phyloP scores from a whole-genome alignment of 306 rosid species.

The Vigna mungo region DNA sequence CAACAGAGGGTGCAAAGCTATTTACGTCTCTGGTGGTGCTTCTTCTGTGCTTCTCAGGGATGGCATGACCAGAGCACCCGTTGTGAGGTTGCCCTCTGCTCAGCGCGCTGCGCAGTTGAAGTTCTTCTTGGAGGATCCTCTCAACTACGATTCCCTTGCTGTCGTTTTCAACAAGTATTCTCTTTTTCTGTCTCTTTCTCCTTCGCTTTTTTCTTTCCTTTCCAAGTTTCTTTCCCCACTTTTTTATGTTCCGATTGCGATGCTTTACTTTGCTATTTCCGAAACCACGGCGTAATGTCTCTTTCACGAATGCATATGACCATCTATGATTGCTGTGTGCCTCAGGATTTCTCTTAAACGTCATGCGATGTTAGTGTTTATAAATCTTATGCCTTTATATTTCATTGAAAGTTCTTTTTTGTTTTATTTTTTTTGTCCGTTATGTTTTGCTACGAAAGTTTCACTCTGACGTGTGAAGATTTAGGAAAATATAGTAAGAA shows the following conservation, averaged over 20 bases:
- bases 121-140: slow-evolving; percentile 75
- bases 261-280: neutral
- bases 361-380: neutral
- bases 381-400: neutral
- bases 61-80: slow-evolving; percentile 93
- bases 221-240: neutral
- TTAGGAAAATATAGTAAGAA: neutral
- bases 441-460: neutral
- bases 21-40: slow-evolving; percentile 77
- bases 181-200: neutral
- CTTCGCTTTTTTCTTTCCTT: neutral
- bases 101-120: slow-evolving; percentile 81
- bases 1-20: slow-evolving; percentile 90
- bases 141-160: slow-evolving; percentile 63
- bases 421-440: neutral
- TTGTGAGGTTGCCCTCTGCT: slow-evolving; percentile 73
- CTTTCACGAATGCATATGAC: too few relatives aligned
- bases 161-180: slow-evolving; percentile 70
- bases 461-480: neutral
- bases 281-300: neutral
- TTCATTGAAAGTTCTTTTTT: neutral
- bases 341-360: neutral
- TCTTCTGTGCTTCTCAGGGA: slow-evolving; percentile 63
- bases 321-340: neutral
- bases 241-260: neutral